Evolutionary conservation across 129 eudicot genomes (phyloP).

Genomic region (Pittosporum tobira): DNA sequence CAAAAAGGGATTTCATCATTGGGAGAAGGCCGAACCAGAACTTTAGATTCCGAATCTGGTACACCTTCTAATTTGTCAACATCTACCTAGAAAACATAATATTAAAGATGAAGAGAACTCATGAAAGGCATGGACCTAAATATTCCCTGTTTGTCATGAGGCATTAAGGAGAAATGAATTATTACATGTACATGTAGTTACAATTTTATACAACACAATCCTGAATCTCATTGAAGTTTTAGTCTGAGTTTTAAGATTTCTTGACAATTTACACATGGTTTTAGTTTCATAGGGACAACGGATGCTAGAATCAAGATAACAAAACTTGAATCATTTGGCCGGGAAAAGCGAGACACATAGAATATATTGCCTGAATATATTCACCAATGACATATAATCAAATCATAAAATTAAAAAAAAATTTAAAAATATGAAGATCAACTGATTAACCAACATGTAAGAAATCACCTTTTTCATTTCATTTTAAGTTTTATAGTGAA

Average conservation of each 20-base stretch:
- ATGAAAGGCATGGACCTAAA: neutral
- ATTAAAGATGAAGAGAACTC: neutral
- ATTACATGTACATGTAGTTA: neutral
- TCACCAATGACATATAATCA: too few relatives aligned
- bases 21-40: conserved; percentile 62
- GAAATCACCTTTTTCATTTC: too few relatives aligned
- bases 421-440: too few relatives aligned
- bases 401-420: too few relatives aligned
- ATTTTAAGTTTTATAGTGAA: too few relatives aligned
- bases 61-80: conserved; percentile 22
- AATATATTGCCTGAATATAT: too few relatives aligned
- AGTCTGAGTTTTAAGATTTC: too few relatives aligned
- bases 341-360: too few relatives aligned
- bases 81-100: conserved; percentile 20
- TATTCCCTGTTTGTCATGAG: neutral
- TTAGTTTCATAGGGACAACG: neutral
- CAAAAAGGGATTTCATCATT: conserved; percentile 60
- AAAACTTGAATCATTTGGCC: neutral
- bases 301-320: neutral
- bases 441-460: too few relatives aligned
- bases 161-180: neutral
- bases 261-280: neutral
- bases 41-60: conserved; percentile 10
- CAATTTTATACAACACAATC: neutral
- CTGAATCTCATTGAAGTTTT: neutral